These are phyloP conservation scores for Lithospermum erythrorhizon DNA, from an alignment of 257 asterid species.

Conservation along the genomic window DNA sequence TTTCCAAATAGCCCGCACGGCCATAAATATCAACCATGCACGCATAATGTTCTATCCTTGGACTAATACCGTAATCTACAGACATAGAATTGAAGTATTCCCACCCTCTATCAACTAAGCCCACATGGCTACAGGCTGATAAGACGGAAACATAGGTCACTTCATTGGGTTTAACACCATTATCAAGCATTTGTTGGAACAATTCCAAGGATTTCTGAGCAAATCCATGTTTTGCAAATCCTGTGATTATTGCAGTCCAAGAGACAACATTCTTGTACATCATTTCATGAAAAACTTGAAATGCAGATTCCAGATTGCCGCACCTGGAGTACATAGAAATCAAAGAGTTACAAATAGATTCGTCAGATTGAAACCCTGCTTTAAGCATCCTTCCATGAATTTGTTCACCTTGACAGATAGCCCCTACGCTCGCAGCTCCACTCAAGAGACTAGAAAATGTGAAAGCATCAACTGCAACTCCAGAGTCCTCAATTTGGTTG, in stretches of 20 bases:
- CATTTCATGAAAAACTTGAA: slow-evolving; percentile 46
- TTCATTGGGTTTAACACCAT: slow-evolving; percentile 66
- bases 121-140: slow-evolving; percentile 93
- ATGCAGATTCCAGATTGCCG: slow-evolving; percentile 73
- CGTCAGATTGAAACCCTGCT: slow-evolving; percentile 45
- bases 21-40: slow-evolving; percentile 87
- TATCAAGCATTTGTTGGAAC: slow-evolving; percentile 48
- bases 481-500: slow-evolving; percentile 34
- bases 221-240: slow-evolving; percentile 78
- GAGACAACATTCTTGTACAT: slow-evolving; percentile 48
- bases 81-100: slow-evolving; percentile 49
- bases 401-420: slow-evolving; percentile 82
- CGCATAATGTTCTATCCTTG: slow-evolving; percentile 85
- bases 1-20: slow-evolving; percentile 51
- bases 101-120: slow-evolving; percentile 61
- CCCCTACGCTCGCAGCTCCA: slow-evolving; percentile 93
- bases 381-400: slow-evolving; percentile 70
- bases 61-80: slow-evolving; percentile 44
- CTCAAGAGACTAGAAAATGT: slow-evolving; percentile 85
- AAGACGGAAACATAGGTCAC: slow-evolving; percentile 74
- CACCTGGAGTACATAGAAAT: slow-evolving; percentile 89
- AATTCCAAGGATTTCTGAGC: slow-evolving; percentile 50
- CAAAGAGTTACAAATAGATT: slow-evolving; percentile 57
- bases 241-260: slow-evolving; percentile 88
- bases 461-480: slow-evolving; percentile 52